Evolutionary conservation across 1,284 basidiomycete species (phyloP).

Genomic region (Paramarasmius palmivorus): DNA sequence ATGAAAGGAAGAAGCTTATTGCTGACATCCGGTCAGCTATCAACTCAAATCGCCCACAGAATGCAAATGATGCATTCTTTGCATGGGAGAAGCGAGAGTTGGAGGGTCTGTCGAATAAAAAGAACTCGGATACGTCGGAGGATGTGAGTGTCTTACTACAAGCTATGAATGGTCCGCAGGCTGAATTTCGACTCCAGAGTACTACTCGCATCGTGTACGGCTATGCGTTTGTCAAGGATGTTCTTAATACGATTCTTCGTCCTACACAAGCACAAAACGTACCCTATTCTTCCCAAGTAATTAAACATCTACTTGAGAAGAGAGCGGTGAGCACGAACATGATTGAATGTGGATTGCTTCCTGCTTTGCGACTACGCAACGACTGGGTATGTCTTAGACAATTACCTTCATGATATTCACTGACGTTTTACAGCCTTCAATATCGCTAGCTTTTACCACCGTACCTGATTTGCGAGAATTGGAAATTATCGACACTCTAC

Average conservation of each 20-base stretch:
- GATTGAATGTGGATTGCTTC: conserved; percentile 57
- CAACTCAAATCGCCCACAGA: conserved; percentile 31
- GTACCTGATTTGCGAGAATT: conserved; percentile 64
- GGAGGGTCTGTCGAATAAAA: conserved; percentile 23
- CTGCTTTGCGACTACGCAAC: conserved; percentile 44
- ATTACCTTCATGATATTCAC: neutral
- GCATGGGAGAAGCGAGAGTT: conserved; percentile 45
- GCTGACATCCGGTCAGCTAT: conserved; percentile 34
- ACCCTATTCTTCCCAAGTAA: conserved; percentile 52
- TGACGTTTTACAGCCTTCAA: conserved; percentile 44
- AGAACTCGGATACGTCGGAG: conserved; percentile 8
- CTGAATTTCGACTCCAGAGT: conserved; percentile 19
- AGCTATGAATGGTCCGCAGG: neutral
- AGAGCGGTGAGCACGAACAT: conserved; percentile 57
- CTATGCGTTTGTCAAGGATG: conserved; percentile 56
- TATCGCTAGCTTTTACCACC: conserved; percentile 49
- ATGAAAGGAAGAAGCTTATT: conserved; percentile 36
- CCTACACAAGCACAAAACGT: conserved; percentile 33
- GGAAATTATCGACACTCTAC: conserved; percentile 56
- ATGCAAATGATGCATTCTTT: conserved; percentile 50
- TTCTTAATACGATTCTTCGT: conserved; percentile 50
- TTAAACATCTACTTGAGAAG: conserved; percentile 54
- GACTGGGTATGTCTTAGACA: conserved; percentile 61
- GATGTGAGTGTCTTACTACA: too few relatives aligned
- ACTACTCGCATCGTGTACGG: conserved; percentile 29